Conservation (phyloP, 179 eudicot genomes). For the Pouteria campechiana region DNA sequence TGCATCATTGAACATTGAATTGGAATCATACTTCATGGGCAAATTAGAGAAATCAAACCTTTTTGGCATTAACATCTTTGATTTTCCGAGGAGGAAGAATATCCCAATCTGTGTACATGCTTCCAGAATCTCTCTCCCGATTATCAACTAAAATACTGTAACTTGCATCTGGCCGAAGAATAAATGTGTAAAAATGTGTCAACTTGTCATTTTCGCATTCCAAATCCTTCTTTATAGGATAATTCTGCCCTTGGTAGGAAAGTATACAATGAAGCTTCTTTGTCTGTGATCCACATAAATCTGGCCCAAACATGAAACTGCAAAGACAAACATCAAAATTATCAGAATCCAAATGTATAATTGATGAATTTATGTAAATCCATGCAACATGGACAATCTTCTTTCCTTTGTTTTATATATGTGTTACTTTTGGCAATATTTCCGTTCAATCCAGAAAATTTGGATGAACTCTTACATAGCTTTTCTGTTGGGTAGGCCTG, state of each 20-base stretch:
- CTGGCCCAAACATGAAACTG: constrained; percentile 93
- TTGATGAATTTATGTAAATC: too few species aligned
- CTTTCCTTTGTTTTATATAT: too few species aligned
- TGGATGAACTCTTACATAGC: too few species aligned
- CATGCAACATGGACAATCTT: too few species aligned
- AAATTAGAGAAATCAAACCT: constrained; percentile 18
- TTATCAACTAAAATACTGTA: constrained; percentile 64
- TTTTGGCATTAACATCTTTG: constrained; percentile 64
- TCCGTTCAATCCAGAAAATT: too few species aligned
- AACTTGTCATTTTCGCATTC: constrained; percentile 87
- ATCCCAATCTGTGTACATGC: constrained; percentile 83
- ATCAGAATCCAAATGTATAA: background rate
- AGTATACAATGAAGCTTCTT: constrained; percentile 71
- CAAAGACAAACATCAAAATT: constrained; percentile 14
- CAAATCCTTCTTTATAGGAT: constrained; percentile 71
- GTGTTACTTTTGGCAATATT: too few species aligned
- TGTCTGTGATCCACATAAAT: constrained; percentile 71
- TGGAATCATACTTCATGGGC: background rate
- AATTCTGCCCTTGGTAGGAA: constrained; percentile 78
- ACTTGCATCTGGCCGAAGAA: constrained; percentile 69
- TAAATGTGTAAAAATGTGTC: constrained; percentile 80
- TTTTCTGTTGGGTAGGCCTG: too few species aligned
- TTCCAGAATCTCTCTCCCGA: constrained; percentile 67
- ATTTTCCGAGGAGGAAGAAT: constrained; percentile 71
- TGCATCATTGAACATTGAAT: background rate